phyloP scores from a whole-genome alignment of 257 asterid species.

The Hygrophila difformis region DNA sequence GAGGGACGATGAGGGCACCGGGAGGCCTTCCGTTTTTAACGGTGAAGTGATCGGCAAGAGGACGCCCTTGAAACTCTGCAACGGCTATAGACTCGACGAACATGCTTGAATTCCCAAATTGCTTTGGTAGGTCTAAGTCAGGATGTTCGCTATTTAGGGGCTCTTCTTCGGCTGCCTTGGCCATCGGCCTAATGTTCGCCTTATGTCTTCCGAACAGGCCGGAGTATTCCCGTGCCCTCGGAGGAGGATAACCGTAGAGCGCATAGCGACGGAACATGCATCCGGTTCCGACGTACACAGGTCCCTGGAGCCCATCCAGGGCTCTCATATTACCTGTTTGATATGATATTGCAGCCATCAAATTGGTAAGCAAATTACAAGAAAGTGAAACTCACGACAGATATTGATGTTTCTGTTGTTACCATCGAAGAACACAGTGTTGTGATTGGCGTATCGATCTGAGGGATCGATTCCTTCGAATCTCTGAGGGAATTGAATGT shows the following conservation, averaged over 20 bases:
- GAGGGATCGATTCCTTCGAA: slow-evolving; percentile 98
- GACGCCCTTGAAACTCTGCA: slow-evolving; percentile 92
- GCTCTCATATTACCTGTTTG: slow-evolving; percentile 91
- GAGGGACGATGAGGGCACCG: slow-evolving; percentile 67
- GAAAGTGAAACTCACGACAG: neutral
- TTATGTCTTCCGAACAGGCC: slow-evolving; percentile 66
- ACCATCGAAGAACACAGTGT: slow-evolving; percentile 95
- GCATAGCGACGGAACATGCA: slow-evolving; percentile 90
- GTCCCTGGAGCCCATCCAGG: slow-evolving; percentile 94
- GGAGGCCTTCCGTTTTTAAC: slow-evolving; percentile 90
- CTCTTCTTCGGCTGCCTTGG: slow-evolving; percentile 55
- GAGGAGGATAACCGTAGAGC: slow-evolving; percentile 77
- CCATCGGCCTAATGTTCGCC: slow-evolving; percentile 27
- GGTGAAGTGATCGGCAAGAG: slow-evolving; percentile 81
- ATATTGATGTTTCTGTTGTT: slow-evolving; percentile 3
- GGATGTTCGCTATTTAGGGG: slow-evolving; percentile 58
- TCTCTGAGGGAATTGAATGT: slow-evolving; percentile 93
- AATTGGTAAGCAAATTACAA: too few relatives aligned
- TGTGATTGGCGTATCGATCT: slow-evolving; percentile 91
- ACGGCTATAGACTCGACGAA: slow-evolving; percentile 74
- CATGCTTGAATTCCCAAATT: slow-evolving; percentile 79
- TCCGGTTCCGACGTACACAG: slow-evolving; percentile 94
- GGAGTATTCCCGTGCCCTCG: slow-evolving; percentile 64
- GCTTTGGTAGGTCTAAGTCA: slow-evolving; percentile 62
- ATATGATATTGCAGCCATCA: too few relatives aligned